Evolutionary conservation across 179 eudicot genomes (phyloP), one percentile per base, ranked within the genome.

Genomic region (Amaranthus tricolor): DNA sequence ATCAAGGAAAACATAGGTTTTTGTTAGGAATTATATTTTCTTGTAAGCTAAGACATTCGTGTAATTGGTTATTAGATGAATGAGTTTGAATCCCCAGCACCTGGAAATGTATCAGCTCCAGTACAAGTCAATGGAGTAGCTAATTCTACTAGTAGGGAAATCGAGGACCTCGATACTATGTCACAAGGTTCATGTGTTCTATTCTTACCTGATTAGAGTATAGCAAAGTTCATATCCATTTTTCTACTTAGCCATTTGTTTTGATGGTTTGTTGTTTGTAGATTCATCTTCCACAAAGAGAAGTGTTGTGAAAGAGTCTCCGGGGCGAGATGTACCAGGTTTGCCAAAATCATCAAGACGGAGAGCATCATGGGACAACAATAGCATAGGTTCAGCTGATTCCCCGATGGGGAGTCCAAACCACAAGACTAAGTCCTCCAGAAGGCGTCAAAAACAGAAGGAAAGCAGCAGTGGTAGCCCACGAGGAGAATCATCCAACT

Each of bases 261-360:
- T 31, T 31, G 40, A 31, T 31, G 40, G 40, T 31, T 31, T 31
- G 40, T 2, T 31, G 40, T 13, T 21, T 48, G 44, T 56, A 76
- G 80, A 73, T 0, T 80, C 74, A 15, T 15, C 68, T 0, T 0
- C 58, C 40, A 31, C 40, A 0, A 76, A 81, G 56, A 74, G 12
- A 63, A 54, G 20, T 6, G 0, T 20, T 13, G 50, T 57, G 43
- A 81, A 12, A 49, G 82, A 71, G 43, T 80, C 84, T 14, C 70
- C 80, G 7, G 68, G 77, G 0, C 40, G 40, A 31, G 40, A 31
- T 4, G 40, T 31, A 31, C 73, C 85, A 0, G 80, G 74, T 7
- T 52, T 57, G 55, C 81, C 90, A 31, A 86, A 81, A 74, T 65
- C 94, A 77, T 80, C 91, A 44, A 77, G 90, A 52, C 83, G 86